These are phyloP conservation scores for Tricholoma terreum DNA, from an alignment of 768 basidiomycete species.

Conservation along the genomic window DNA sequence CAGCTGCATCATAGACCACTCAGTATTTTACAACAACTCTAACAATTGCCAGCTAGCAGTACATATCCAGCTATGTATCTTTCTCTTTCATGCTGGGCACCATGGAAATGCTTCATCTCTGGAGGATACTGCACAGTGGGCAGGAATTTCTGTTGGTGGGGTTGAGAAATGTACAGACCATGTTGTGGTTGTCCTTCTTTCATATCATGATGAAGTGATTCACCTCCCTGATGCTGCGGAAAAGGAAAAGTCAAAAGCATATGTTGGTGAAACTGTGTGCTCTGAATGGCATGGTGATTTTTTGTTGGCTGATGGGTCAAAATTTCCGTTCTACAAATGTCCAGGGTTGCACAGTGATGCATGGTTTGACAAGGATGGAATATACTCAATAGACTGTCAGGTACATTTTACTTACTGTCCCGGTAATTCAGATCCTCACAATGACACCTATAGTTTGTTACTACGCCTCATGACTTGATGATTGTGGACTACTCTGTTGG, in stretches of 20 bases:
- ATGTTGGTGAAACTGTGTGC: conserved; percentile 5
- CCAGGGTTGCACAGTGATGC: conserved; percentile 21
- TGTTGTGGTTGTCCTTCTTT: no score
- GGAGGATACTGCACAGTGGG: conserved; percentile 16
- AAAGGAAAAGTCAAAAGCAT: conserved; percentile 8
- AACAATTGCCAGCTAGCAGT: conserved; percentile 17
- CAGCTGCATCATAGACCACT: conserved; percentile 10
- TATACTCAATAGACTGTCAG: conserved; percentile 17
- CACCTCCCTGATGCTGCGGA: neutral
- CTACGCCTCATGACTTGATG: conserved; percentile 13
- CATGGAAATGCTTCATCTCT: conserved; percentile 16
- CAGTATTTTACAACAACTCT: conserved; percentile 21
- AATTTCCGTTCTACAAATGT: conserved; percentile 17
- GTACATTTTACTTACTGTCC: conserved; percentile 6
- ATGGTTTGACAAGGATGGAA: conserved; percentile 18
- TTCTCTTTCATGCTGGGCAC: conserved; percentile 13
- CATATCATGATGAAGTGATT: no score
- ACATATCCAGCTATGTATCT: conserved; percentile 20
- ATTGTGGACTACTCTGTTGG: no score
- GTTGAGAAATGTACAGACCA: no score
- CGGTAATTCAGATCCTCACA: no score
- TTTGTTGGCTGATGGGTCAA: conserved; percentile 22
- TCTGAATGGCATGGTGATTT: conserved; percentile 20
- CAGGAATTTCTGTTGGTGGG: no score
- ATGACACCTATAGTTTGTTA: conserved; percentile 2